phyloP scores from a whole-genome alignment of 129 eudicot genomes.

The Flaveria ramosissima region DNA sequence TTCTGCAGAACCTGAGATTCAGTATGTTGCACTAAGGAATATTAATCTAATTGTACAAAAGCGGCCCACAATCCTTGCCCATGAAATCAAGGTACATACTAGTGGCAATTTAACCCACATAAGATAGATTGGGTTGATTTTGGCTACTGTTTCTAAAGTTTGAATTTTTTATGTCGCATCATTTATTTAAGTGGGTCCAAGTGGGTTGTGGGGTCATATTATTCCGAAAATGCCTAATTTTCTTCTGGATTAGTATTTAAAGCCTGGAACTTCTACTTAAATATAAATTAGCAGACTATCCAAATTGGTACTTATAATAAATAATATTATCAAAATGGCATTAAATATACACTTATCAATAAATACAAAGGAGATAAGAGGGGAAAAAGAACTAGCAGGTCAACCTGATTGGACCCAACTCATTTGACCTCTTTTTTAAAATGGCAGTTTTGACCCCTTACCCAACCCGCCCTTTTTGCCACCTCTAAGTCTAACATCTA shows the following conservation, averaged over 20 bases:
- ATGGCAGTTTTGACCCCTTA: not conserved
- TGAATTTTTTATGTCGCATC: too few relatives aligned
- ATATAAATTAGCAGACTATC: not conserved
- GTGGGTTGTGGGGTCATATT: not conserved
- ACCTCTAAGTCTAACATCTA: not conserved
- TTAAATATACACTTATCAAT: too few relatives aligned
- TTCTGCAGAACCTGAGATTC: constrained; percentile 99
- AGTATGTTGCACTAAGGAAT: constrained; percentile 93
- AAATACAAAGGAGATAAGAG: too few relatives aligned
- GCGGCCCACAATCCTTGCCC: constrained; percentile 98
- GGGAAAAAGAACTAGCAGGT: too few relatives aligned
- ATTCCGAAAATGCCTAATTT: not conserved
- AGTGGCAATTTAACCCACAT: not conserved
- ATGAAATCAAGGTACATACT: constrained; percentile 89
- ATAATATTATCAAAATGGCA: not conserved
- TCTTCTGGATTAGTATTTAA: not conserved
- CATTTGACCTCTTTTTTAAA: constrained; percentile 3
- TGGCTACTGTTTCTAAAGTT: not conserved
- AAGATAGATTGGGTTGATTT: not conserved
- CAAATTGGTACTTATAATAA: too few relatives aligned
- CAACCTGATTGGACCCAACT: too few relatives aligned
- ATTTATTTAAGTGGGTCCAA: not conserved
- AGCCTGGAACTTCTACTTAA: not conserved
- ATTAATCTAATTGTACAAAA: constrained; percentile 94
- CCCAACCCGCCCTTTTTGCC: not conserved